These are phyloP conservation scores for Skeletonema costatum DNA, from an alignment of 108 stramenopile species.

Conservation along the genomic window DNA sequence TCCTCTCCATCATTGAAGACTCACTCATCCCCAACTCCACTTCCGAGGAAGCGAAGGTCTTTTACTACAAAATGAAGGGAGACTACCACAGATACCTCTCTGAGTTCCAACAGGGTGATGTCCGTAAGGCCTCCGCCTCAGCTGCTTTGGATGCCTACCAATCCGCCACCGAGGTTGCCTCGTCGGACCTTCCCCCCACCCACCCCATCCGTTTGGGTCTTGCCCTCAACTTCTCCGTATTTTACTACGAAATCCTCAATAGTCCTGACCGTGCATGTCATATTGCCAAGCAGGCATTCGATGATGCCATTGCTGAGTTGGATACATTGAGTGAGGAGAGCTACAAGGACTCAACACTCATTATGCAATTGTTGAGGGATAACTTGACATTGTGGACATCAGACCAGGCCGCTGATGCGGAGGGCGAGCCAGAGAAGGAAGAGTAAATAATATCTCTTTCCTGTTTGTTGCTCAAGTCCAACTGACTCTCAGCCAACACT, in stretches of 20 bases:
- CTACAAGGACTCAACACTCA: conserved; percentile 99
- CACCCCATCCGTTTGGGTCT: conserved; percentile 99
- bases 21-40: conserved; percentile 97
- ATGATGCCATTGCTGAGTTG: conserved; percentile 99
- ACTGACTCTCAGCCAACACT: not conserved
- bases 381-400: conserved; percentile 99
- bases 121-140: conserved; percentile 90
- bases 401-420: conserved; percentile 92
- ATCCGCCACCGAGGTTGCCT: conserved; percentile 93
- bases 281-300: conserved; percentile 99
- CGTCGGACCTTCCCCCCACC: conserved; percentile 97
- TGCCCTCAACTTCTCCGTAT: conserved; percentile 99
- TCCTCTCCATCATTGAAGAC: conserved; percentile 97
- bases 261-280: conserved; percentile 95
- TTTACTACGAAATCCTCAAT: conserved; percentile 99
- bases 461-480: not conserved
- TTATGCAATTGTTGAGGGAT: conserved; percentile 99
- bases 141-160: conserved; percentile 98
- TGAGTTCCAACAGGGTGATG: conserved; percentile 91
- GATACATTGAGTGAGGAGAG: conserved; percentile 99
- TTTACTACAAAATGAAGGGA: conserved; percentile 99
- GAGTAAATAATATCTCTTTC: conserved; percentile 8
- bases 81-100: conserved; percentile 99
- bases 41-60: conserved; percentile 99
- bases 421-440: conserved; percentile 53